These are phyloP conservation scores for Solanum arcanum DNA, from an alignment of 257 asterid genomes.

Conservation along the genomic window DNA sequence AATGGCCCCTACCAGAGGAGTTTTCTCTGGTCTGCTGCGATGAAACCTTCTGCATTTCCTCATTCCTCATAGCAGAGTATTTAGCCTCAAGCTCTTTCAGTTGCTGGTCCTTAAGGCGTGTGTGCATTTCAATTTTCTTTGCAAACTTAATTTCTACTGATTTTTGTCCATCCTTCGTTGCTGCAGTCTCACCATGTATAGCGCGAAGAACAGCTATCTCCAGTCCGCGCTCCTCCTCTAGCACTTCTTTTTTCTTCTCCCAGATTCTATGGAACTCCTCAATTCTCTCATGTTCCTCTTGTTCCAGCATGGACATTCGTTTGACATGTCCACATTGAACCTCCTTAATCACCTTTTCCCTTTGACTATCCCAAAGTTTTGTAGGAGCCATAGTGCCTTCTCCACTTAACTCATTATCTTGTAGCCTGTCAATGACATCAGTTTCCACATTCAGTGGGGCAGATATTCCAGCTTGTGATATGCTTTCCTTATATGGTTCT, in stretches of 20 bases:
- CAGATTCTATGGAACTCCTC: conserved; percentile 27
- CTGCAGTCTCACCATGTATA: conserved; percentile 16
- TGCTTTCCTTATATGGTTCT: background rate
- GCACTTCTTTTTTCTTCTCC: conserved; percentile 21
- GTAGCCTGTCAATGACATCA: conserved; percentile 5
- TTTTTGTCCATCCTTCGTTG: conserved; percentile 18
- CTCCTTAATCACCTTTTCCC: conserved; percentile 2
- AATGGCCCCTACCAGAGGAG: background rate
- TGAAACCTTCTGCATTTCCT: conserved; percentile 24
- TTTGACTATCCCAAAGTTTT: conserved; percentile 5
- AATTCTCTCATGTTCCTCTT: conserved; percentile 25
- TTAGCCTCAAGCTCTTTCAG: conserved; percentile 32
- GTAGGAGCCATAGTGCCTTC: background rate
- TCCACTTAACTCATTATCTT: background rate
- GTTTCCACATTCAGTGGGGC: conserved; percentile 1
- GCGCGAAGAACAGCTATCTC: conserved; percentile 24
- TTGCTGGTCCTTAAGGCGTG: conserved; percentile 11
- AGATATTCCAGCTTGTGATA: background rate
- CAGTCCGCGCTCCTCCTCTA: conserved; percentile 25
- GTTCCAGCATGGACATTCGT: conserved; percentile 24
- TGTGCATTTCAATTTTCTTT: conserved; percentile 26
- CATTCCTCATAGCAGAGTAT: conserved; percentile 25
- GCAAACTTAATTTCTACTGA: conserved; percentile 22
- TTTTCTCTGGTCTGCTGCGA: conserved; percentile 15
- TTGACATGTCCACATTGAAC: conserved; percentile 23